Evolutionary conservation across 176 grass and related monocot genomes (phyloP), one percentile per base, ranked within the genome.

Genomic region (Eremochloa ophiuroides): DNA sequence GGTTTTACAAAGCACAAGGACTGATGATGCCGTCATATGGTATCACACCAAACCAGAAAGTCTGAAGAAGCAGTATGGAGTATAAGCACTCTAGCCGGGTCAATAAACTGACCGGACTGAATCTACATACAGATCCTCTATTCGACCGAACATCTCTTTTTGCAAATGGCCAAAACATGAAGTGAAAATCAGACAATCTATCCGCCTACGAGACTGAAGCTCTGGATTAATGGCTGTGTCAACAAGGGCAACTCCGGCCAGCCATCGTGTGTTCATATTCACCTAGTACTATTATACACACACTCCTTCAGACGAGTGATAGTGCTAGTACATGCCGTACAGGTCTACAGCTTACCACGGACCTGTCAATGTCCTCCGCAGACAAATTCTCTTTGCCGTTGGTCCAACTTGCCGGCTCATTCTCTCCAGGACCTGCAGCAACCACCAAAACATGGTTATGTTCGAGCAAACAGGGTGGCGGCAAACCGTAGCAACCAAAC

Each of bases 361-460:
- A 25, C 92, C 92, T 8, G 92, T 94, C 23, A 89, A 71, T 29
- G 92, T 94, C 86, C 92, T 94, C 69, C 80, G 78, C 76, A 94
- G 71, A 81, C 89, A 89, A 61, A 91, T 40, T 81, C 89, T 91
- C 83, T 94, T 94, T 15, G 89, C 77, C 9, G 71, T 94, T 0
- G 86, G 87, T 72, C 83, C 80, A 65, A 55, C 48, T 83, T 89
- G 86, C 37, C 82, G 35, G n/a, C 25, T 87, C 61, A 75, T 62
- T 62, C 60, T 86, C 86, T 91, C 89, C 25, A 84, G 15, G 12
- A 62, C 83, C 92, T 94, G 89, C 17, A 59, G 7, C 76, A 27
- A 77, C 18, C 68, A 74, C 76, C 77, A 13, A 81, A 15, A 46
- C 42, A 33, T 78, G 29, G 41, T 30, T 74, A 48, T 22, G 22